Evolutionary conservation across 208 protist genomes (phyloP).

Genomic region (Acanthamoeba triangularis): DNA sequence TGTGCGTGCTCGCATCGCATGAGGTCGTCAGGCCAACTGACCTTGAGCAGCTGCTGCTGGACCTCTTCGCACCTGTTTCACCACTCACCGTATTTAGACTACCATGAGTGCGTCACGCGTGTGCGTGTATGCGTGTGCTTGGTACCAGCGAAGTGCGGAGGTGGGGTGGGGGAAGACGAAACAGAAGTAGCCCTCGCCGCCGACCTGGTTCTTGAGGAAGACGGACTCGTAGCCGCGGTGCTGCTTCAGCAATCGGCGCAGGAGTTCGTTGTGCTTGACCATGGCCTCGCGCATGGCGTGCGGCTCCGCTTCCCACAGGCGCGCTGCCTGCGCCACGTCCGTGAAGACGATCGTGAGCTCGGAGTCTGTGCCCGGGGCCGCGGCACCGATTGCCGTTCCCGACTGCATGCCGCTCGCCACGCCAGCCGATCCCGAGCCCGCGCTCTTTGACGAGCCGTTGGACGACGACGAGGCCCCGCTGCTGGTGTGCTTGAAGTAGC

Average conservation of each 20-base stretch:
- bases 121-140: too few species aligned
- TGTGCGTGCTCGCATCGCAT: not conserved
- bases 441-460: conserved; percentile 29
- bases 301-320: conserved; percentile 73
- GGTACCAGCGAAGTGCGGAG: conserved; percentile 68
- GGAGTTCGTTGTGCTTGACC: conserved; percentile 67
- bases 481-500: not conserved
- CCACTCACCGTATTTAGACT: too few species aligned
- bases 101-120: too few species aligned
- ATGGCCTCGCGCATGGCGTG: conserved; percentile 75
- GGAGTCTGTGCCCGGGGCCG: not conserved
- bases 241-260: conserved; percentile 41
- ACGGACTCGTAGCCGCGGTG: conserved; percentile 78
- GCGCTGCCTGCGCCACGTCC: conserved; percentile 50
- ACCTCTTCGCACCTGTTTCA: conserved; percentile 37
- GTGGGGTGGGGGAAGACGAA: conserved; percentile 31
- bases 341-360: conserved; percentile 73
- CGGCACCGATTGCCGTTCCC: not conserved
- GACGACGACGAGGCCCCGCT: not conserved
- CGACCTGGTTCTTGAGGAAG: conserved; percentile 57
- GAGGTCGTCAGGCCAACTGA: conserved; percentile 75
- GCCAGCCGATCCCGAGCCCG: not conserved
- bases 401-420: not conserved
- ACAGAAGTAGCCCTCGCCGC: conserved; percentile 76
- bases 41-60: conserved; percentile 62